These are phyloP conservation scores for Ophiostoma ips DNA, from an alignment of 2,329 filamentous ascomycete genomes.

Conservation along the genomic window DNA sequence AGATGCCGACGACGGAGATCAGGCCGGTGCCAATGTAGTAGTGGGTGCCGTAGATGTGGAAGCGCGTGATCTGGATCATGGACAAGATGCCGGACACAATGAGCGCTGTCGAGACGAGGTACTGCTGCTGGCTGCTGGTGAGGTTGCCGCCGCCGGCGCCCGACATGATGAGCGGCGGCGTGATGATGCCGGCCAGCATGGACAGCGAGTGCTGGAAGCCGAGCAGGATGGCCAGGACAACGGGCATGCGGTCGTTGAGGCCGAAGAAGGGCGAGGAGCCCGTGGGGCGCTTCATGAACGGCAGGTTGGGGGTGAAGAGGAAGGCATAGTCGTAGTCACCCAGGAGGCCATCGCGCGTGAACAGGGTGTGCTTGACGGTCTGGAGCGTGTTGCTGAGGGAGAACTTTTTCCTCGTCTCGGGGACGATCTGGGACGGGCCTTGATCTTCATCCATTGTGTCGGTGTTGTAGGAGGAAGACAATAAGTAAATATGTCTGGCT, in stretches of 20 bases:
- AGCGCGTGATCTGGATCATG: slow-evolving; percentile 61
- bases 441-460: slow-evolving; percentile 41
- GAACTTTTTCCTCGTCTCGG: slow-evolving; percentile 18
- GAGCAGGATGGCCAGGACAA: slow-evolving; percentile 58
- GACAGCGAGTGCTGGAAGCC: slow-evolving; percentile 68
- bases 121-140: slow-evolving; percentile 46
- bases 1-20: slow-evolving; percentile 66
- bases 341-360: slow-evolving; percentile 57
- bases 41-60: slow-evolving; percentile 55
- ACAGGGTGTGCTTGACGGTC: slow-evolving; percentile 23
- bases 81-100: slow-evolving; percentile 69
- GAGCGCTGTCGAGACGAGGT: slow-evolving; percentile 64
- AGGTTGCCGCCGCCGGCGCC: slow-evolving; percentile 51
- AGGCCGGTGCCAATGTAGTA: slow-evolving; percentile 64
- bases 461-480: background rate
- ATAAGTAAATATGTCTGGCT: background rate
- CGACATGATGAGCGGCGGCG: slow-evolving; percentile 61
- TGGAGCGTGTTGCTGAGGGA: slow-evolving; percentile 20
- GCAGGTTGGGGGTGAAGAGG: slow-evolving; percentile 69
- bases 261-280: slow-evolving; percentile 66
- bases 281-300: slow-evolving; percentile 56
- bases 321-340: slow-evolving; percentile 85
- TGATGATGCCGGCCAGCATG: slow-evolving; percentile 65
- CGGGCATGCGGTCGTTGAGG: slow-evolving; percentile 65
- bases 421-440: slow-evolving; percentile 35